These are phyloP conservation scores for Conidiobolus incongruus DNA, from an alignment of 371 early-diverging fungal species.

Conservation along the genomic window DNA sequence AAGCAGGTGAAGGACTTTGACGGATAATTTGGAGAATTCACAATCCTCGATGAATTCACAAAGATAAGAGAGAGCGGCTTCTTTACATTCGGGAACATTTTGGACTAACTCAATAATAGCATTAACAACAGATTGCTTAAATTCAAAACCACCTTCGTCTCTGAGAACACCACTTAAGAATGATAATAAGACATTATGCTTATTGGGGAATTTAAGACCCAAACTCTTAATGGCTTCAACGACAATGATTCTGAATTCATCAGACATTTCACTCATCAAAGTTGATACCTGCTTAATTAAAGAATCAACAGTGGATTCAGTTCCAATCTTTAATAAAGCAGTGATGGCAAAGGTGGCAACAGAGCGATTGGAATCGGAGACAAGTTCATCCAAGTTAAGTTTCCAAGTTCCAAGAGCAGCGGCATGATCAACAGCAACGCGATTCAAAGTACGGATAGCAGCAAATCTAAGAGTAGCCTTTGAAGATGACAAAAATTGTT, in stretches of 20 bases:
- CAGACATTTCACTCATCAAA: constrained; percentile 92
- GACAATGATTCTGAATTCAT: constrained; percentile 95
- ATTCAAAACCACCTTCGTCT: constrained; percentile 94
- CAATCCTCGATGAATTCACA: constrained; percentile 99
- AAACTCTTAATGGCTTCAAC: constrained; percentile 91
- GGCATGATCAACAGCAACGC: constrained; percentile 69
- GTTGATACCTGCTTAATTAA: constrained; percentile 94
- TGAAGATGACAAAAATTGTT: constrained; percentile 76
- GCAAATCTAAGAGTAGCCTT: constrained; percentile 88
- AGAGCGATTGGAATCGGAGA: constrained; percentile 88
- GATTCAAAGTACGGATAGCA: constrained; percentile 85
- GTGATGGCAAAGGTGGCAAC: constrained; percentile 98
- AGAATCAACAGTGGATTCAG: constrained; percentile 89
- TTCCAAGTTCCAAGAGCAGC: constrained; percentile 83
- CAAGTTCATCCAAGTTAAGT: constrained; percentile 89
- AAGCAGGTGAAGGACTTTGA: constrained; percentile 79
- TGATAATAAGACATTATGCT: constrained; percentile 76
- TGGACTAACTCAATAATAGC: constrained; percentile 90
- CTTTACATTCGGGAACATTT: constrained; percentile 79
- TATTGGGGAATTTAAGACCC: constrained; percentile 89
- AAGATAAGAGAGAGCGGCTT: constrained; percentile 76
- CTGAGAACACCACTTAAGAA: constrained; percentile 82
- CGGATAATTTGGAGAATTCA: constrained; percentile 90
- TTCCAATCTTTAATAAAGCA: constrained; percentile 93
- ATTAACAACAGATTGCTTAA: constrained; percentile 87